These are phyloP conservation scores for Cyberlindnera samutprakarnensis DNA, from an alignment of 805 yeast species.

Conservation along the genomic window DNA sequence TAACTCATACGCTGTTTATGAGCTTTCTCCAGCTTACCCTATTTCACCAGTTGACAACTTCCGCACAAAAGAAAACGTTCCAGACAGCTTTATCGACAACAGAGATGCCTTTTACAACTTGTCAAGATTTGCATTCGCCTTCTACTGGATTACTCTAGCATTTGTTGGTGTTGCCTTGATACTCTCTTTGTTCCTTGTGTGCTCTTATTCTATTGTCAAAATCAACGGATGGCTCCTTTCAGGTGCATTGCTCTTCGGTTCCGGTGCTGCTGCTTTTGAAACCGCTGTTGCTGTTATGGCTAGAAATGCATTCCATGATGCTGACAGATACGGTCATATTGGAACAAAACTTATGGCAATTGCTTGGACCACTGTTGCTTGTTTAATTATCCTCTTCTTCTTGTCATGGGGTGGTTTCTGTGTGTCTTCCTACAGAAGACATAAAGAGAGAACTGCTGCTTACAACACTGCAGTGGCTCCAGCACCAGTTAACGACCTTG, in stretches of 20 bases:
- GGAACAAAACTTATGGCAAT: slow-evolving; percentile 56
- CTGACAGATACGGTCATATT: slow-evolving; percentile 36
- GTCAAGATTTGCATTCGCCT: slow-evolving; percentile 59
- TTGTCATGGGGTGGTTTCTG: slow-evolving; percentile 44
- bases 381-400: slow-evolving; percentile 42
- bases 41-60: slow-evolving; percentile 72
- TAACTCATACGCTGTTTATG: slow-evolving; percentile 27
- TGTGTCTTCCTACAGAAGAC: slow-evolving; percentile 42
- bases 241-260: slow-evolving; percentile 44
- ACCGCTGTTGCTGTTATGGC: slow-evolving; percentile 79
- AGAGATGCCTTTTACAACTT: slow-evolving; percentile 56
- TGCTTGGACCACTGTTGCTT: slow-evolving; percentile 63
- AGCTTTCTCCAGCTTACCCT: slow-evolving; percentile 60
- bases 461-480: slow-evolving; percentile 15
- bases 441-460: slow-evolving; percentile 31
- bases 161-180: slow-evolving; percentile 59
- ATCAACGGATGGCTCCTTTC: slow-evolving; percentile 44
- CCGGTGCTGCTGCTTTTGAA: slow-evolving; percentile 60
- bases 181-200: slow-evolving; percentile 45
- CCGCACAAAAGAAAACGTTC: slow-evolving; percentile 43
- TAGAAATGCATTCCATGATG: slow-evolving; percentile 53
- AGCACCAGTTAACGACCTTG: slow-evolving; percentile 7
- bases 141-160: slow-evolving; percentile 50
- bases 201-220: slow-evolving; percentile 47
- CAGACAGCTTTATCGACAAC: slow-evolving; percentile 42